phyloP scores from a whole-genome alignment of 805 yeast genomes.

The Suhomyces pyralidae region DNA sequence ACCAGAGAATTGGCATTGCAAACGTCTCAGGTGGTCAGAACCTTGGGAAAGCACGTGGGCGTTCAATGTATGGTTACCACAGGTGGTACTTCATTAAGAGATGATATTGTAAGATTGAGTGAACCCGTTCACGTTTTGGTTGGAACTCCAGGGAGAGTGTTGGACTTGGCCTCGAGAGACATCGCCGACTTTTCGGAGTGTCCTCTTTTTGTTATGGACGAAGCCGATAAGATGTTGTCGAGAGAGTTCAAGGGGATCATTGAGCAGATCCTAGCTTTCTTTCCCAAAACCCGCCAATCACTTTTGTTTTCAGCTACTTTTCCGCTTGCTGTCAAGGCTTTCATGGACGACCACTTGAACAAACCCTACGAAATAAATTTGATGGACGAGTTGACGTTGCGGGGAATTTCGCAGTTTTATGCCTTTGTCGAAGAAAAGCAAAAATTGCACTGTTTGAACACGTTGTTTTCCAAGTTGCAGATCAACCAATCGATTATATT shows the following conservation, averaged over 20 bases:
- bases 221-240: conserved; percentile 95
- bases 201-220: conserved; percentile 92
- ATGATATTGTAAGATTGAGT: conserved; percentile 87
- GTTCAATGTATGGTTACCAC: conserved; percentile 96
- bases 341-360: conserved; percentile 85
- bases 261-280: conserved; percentile 77
- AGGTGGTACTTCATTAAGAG: conserved; percentile 93
- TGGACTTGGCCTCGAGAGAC: conserved; percentile 86
- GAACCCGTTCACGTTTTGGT: conserved; percentile 93
- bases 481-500: conserved; percentile 96
- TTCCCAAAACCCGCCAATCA: conserved; percentile 72
- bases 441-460: conserved; percentile 92
- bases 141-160: conserved; percentile 97
- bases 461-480: conserved; percentile 88
- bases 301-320: conserved; percentile 92
- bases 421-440: conserved; percentile 98
- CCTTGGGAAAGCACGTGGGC: conserved; percentile 90
- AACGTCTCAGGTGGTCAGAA: conserved; percentile 95
- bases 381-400: conserved; percentile 94
- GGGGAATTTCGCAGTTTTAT: conserved; percentile 95
- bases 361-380: conserved; percentile 94
- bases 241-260: conserved; percentile 85
- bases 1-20: conserved; percentile 97
- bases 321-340: conserved; percentile 89
- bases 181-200: conserved; percentile 86